phyloP scores from a whole-genome alignment of 495 filamentous ascomycete genomes.

The Penicillium dipodomyicola region DNA sequence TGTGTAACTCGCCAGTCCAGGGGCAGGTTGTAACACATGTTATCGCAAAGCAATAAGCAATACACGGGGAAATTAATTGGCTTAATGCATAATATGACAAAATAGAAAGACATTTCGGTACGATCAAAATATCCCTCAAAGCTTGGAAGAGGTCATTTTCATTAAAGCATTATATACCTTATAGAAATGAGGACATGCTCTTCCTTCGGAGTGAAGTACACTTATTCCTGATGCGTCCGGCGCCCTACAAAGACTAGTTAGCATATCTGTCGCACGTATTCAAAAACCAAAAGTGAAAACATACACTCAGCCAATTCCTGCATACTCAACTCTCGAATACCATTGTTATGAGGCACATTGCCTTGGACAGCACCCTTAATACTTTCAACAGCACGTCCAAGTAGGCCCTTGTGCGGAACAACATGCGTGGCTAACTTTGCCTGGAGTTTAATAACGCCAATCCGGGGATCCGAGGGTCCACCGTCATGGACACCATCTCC shows the following conservation, averaged over 20 bases:
- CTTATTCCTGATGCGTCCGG: slow-evolving; percentile 26
- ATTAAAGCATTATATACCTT: background rate
- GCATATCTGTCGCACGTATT: background rate
- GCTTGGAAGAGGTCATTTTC: background rate
- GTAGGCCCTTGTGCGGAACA: slow-evolving; percentile 37
- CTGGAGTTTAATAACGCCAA: slow-evolving; percentile 54
- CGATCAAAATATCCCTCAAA: no score
- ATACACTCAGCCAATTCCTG: slow-evolving; percentile 57
- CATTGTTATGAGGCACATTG: slow-evolving; percentile 69
- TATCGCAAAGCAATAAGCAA: no score
- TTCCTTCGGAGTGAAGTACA: background rate
- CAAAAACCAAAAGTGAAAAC: slow-evolving; percentile 14
- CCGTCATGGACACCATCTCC: slow-evolving; percentile 88
- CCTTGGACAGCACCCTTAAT: slow-evolving; percentile 75
- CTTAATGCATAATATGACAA: no score
- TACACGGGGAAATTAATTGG: no score
- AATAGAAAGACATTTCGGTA: no score
- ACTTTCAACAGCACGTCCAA: slow-evolving; percentile 65
- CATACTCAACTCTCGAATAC: slow-evolving; percentile 71
- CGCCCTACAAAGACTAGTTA: slow-evolving; percentile 27
- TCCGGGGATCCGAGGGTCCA: slow-evolving; percentile 73
- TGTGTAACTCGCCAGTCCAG: no score
- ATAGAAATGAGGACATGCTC: no score
- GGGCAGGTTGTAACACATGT: no score
- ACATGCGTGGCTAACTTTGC: slow-evolving; percentile 48